phyloP scores from a whole-genome alignment of 768 basidiomycete genomes.

The Tylopilus rubrobrunneus region DNA sequence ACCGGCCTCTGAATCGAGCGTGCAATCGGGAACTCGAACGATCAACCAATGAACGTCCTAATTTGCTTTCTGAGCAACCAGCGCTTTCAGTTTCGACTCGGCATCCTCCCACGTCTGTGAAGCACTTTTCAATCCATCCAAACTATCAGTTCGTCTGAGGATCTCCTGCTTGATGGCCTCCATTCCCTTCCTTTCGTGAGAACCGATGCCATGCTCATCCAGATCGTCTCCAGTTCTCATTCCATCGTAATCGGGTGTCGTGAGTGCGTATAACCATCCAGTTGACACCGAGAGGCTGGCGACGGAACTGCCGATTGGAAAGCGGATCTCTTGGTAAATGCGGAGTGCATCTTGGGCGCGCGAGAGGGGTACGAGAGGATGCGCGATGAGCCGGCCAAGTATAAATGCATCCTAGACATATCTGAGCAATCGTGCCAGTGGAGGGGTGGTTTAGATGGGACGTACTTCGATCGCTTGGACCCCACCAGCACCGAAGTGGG shows the following conservation, averaged over 20 bases:
- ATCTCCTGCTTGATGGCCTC: conserved; percentile 14
- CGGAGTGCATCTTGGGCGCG: conserved; percentile 3
- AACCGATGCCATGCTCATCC: conserved; percentile 9
- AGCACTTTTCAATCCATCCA: conserved; percentile 5
- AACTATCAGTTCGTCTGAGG: conserved; percentile 9
- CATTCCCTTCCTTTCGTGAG: conserved; percentile 18
- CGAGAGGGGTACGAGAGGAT: conserved; percentile 10
- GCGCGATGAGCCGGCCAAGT: conserved; percentile 23
- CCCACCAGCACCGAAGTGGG: not conserved
- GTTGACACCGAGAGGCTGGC: conserved; percentile 14
- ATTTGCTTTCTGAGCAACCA: not conserved
- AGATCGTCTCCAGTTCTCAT: conserved; percentile 1
- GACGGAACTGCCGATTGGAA: conserved; percentile 14
- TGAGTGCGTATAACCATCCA: conserved; percentile 20
- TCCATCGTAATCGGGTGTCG: conserved; percentile 21
- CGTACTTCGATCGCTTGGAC: not conserved
- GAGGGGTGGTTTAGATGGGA: not conserved
- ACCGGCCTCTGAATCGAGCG: no score
- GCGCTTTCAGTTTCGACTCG: conserved; percentile 5
- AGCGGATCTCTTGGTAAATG: conserved; percentile 12
- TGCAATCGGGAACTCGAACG: no score
- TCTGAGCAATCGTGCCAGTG: not conserved
- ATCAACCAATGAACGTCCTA: not conserved
- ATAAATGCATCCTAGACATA: conserved; percentile 4
- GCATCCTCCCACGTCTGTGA: conserved; percentile 17